phyloP scores from a whole-genome alignment of 306 rosid genomes.

The Hippophae gyantsensis region DNA sequence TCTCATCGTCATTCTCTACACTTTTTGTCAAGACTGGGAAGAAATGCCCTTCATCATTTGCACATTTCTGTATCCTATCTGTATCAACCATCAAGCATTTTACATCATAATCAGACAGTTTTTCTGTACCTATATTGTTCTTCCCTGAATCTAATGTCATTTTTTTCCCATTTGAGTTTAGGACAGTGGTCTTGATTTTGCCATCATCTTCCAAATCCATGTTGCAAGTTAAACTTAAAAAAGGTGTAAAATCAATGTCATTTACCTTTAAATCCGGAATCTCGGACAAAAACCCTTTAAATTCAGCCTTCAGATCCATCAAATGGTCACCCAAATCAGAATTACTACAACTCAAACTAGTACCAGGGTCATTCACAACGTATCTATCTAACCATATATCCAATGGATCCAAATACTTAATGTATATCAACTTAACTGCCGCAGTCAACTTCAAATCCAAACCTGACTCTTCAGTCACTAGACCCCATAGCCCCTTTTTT shows the following conservation, averaged over 20 bases:
- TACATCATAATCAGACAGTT: conserved; percentile 1
- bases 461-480: conserved; percentile 52
- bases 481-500: conserved; percentile 41
- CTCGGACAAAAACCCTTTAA: conserved; percentile 21
- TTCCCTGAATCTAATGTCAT: conserved; percentile 16
- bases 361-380: conserved; percentile 27
- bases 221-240: conserved; percentile 6
- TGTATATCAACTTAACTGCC: conserved; percentile 42
- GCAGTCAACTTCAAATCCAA: conserved; percentile 31
- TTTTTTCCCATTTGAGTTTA: conserved; percentile 5
- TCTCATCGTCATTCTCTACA: conserved; percentile 12
- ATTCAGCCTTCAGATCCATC: conserved; percentile 42
- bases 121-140: not conserved
- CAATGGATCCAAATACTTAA: conserved; percentile 42
- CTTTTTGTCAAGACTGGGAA: not conserved
- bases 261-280: conserved; percentile 19
- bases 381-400: conserved; percentile 35
- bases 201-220: conserved; percentile 17
- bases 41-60: not conserved
- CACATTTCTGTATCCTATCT: conserved; percentile 1
- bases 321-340: conserved; percentile 26
- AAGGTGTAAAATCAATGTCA: not conserved
- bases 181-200: conserved; percentile 15
- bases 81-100: not conserved
- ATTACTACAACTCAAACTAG: conserved; percentile 29